phyloP scores from a whole-genome alignment of 139 green algal species.

The Chara braunii region DNA sequence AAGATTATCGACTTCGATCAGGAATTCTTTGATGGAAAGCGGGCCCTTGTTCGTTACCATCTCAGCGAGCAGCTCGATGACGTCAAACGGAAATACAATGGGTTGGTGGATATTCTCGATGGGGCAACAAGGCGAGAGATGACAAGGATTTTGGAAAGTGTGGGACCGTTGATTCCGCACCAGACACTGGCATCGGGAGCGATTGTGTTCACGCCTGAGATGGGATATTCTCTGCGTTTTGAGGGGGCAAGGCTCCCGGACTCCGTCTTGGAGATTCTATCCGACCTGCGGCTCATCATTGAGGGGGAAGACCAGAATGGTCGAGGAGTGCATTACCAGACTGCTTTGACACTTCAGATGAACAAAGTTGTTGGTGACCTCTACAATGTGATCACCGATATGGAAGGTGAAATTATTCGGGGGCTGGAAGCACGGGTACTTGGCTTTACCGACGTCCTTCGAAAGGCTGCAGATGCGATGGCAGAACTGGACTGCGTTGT shows the following conservation, averaged over 20 bases:
- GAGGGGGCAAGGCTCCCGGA: slow-evolving; percentile 3
- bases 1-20: too few relatives aligned
- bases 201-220: too few relatives aligned
- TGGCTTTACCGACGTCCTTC: not conserved
- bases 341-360: slow-evolving; percentile 21
- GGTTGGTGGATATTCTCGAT: slow-evolving; percentile 26
- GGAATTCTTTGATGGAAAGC: too few relatives aligned
- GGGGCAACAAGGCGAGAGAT: not conserved
- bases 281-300: slow-evolving; percentile 32
- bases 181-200: too few relatives aligned
- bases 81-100: slow-evolving; percentile 34
- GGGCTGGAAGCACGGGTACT: slow-evolving; percentile 29
- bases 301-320: slow-evolving; percentile 27
- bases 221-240: slow-evolving; percentile 39
- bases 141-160: not conserved
- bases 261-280: slow-evolving; percentile 15
- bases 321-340: slow-evolving; percentile 30
- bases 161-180: too few relatives aligned
- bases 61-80: slow-evolving; percentile 43
- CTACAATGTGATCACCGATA: slow-evolving; percentile 21
- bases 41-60: too few relatives aligned
- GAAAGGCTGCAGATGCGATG: slow-evolving; percentile 1
- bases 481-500: slow-evolving; percentile 39
- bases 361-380: slow-evolving; percentile 31
- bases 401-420: slow-evolving; percentile 27